Base-by-base conservation (phyloP, 2,329 filamentous ascomycete genomes). In the Aspergillus sp. region DNA sequence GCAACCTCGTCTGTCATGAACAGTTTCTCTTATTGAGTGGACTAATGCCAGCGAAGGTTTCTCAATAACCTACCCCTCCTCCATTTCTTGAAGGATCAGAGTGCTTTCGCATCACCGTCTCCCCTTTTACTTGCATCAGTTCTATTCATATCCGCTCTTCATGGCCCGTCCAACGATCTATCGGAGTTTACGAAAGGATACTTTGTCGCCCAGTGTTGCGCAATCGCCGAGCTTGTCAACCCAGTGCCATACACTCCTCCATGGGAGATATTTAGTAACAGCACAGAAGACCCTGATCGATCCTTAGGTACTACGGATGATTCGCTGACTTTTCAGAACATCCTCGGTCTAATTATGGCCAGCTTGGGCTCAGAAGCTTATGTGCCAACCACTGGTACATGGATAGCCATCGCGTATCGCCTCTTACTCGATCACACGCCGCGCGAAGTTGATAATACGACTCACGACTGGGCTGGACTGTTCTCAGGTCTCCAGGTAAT, bases 331-430 rank as follows among this genome's bases (percentile, higher is more conserved):
- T 72, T 70, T 17, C 66, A 71, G 13, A 61, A 72, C 23, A 72
- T 71, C 8, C 65, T 72, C 11, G 70, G 70, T 6, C 55, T 72
- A 8, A 66, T 72, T 7, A 72, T 72, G 70, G 70, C 70, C 15
- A 72, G 69, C 41, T 57, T 72, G n/a, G 67, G 70, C 51, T 72
- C 68, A 5, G 70, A 72, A 52, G 70, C 68, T 8, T 71, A 69
- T 49, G 61, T 72, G 13, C 62, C 67, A 39, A 60, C 68, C 0
- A 72, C 70, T 8, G 70, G 67, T 3, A 65, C 64, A n/a, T 72
- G 70, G 70, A 72, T 72, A 48, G 69, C 70, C 27, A 65, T 71
- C 48, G 70, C 66, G 1, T 72, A 72, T 44, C 68, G 70, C 21
- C 64, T 72, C 8, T 65, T 70, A 62, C 62, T 72, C 3, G 69